Evolutionary conservation across 1,284 basidiomycete genomes (phyloP), one percentile per base, ranked within the genome.

Genomic region (Cutaneotrichosporon cyanovorans): DNA sequence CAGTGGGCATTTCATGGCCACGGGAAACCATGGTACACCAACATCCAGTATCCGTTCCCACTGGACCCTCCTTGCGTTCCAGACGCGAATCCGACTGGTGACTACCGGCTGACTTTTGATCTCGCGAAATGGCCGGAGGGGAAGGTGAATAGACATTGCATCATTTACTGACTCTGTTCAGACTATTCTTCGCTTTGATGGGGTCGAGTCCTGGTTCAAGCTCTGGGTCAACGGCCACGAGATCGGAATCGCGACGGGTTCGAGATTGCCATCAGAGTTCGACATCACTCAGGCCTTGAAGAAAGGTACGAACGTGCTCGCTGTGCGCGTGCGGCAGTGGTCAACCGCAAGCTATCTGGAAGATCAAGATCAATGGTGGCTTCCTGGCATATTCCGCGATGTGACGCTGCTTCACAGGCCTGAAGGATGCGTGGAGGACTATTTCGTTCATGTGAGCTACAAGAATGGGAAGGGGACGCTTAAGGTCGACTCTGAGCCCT

Each of bases 361-460:
- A 43, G 56, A 58, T 40, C 58, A 60, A 25, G 58, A 60, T 38
- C 47, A 56, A 42, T 60, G 58, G 58, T 60, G 56, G 56, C 47
- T 60, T 7, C 58, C 58, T 0, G 58, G 58, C 21, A 57, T 60
- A 45, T 60, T 57, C 46, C 51, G 58, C 3, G 51, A 56, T 25
- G 56, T 60, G 8, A 49, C 46, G 0, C 21, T 60, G 7, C 36
- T 56, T 7, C 56, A 60, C 46, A 56, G 58, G 1, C 58, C 58
- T 11, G 32, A 19, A 2, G 37, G 28, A 5, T 39, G 30, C 1
- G 46, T 60, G 23, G 39, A 19, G 10, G 56, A 60, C 31, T 41
- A 56, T 40, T 60, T 56, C 37, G 51, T 60, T 15, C 51, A 55
- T 18, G 42, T 46, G 2, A 25, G n/a, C 1, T 60, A 52, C 41